Evolutionary conservation across 768 basidiomycete species (phyloP), one percentile per base, ranked within the genome.

Genomic region (Amanita polypyramis): DNA sequence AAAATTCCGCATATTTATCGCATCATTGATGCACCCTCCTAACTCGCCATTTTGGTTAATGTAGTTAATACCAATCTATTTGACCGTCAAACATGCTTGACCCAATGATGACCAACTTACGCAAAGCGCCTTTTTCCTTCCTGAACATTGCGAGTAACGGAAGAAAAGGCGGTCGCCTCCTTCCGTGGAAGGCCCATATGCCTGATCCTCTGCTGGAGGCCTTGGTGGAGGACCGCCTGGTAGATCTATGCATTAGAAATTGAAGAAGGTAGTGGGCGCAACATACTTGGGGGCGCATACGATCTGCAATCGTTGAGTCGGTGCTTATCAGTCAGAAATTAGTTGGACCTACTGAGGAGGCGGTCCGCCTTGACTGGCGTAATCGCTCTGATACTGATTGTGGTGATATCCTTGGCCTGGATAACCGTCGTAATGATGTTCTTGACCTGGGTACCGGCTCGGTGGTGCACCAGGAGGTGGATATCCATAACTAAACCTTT

Each of bases 1-100:
- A 69, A 97, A 97, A n/a, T 67, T 62, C 56, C 76, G 72, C 45
- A 97, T 77, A 60, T 92, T 94, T 41, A 70, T 63, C 0, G 83
- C 94, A 58, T 99, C 95, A 60, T 97, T 95, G 60, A 95, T 84
- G 60, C 95, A 98, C 8, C 95, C 95, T 0, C 68, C 63, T 5
- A 97, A 69, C 55, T 80, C 74, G n/a, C 74, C 74, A 3, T 62
- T 61, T 55, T 80, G 78, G 1, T 86, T 83, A 17, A 72, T 60
- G 60, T 97, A 97, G 62, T 91, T 91, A 56, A 96, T 88, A 0
- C 94, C 94, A 54, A 96, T 80, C 90, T 91, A 54, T 8, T 33
- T 29, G 36, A 15, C 25, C 25, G 15, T 52, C 30, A 43, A 27
- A 17, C 42, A 27, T n/a, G 38, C 30, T 17, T 11, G 4, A 43